phyloP scores from a whole-genome alignment of 176 grass and related monocot species.

The Lolium multiflorum region DNA sequence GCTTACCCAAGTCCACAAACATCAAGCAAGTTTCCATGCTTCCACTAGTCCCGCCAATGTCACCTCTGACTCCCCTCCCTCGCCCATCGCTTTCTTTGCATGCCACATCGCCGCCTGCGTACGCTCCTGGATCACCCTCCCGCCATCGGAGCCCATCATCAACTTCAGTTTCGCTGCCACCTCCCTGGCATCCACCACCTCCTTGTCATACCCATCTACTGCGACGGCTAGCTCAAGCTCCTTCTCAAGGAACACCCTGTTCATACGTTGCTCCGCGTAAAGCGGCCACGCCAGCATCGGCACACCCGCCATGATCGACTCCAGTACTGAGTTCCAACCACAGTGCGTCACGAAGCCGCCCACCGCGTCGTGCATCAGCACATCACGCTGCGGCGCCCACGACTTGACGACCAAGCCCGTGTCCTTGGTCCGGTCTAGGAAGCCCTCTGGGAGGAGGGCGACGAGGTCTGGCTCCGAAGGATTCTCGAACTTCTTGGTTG shows the following conservation, averaged over 20 bases:
- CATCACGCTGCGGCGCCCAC: constrained; percentile 71
- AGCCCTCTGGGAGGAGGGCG: constrained; percentile 53
- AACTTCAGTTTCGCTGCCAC: constrained; percentile 45
- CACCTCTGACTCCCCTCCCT: constrained; percentile 56
- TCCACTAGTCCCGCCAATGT: constrained; percentile 41
- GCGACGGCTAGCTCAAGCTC: constrained; percentile 47
- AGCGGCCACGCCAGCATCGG: constrained; percentile 69
- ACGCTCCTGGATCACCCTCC: constrained; percentile 34
- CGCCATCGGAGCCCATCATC: constrained; percentile 50
- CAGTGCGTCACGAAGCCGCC: constrained; percentile 73
- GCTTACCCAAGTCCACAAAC: too few relatives aligned
- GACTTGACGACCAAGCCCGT: constrained; percentile 47
- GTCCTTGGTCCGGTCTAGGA: constrained; percentile 50
- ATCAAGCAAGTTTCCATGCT: constrained; percentile 13
- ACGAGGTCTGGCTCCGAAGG: constrained; percentile 39
- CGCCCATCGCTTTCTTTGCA: constrained; percentile 39
- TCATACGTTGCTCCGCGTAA: constrained; percentile 63
- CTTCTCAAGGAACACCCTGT: constrained; percentile 62
- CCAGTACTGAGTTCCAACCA: constrained; percentile 71
- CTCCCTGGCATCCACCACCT: constrained; percentile 42
- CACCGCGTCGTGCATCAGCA: constrained; percentile 55
- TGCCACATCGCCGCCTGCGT: constrained; percentile 35
- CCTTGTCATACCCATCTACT: constrained; percentile 44
- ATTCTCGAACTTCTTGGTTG: constrained; percentile 24
- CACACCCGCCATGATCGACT: constrained; percentile 57